phyloP scores from a whole-genome alignment of 148 eudicot genomes.

The Polygonum aviculare region DNA sequence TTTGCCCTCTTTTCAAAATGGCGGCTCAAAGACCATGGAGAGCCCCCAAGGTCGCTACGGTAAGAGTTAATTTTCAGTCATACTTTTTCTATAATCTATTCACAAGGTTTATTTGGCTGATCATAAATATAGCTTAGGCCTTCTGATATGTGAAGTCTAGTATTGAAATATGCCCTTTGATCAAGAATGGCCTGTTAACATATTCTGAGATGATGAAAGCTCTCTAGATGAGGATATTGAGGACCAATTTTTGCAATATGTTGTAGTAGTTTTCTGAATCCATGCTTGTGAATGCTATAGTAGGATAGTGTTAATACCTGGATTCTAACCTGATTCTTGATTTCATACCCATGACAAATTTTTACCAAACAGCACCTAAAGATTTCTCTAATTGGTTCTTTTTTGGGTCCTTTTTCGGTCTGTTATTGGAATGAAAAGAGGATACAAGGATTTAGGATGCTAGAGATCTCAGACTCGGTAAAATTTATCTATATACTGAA shows the following conservation, averaged over 20 bases:
- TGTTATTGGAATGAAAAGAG: neutral
- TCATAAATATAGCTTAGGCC: neutral
- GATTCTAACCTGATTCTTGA: neutral
- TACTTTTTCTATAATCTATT: neutral
- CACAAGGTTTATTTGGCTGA: neutral
- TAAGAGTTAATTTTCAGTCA: constrained; percentile 19
- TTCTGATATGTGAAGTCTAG: neutral
- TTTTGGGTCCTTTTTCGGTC: neutral
- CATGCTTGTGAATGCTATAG: neutral
- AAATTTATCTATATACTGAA: neutral
- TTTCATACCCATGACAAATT: neutral
- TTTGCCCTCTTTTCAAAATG: neutral
- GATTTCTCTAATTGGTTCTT: neutral
- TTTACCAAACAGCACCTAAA: neutral
- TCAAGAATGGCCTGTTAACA: neutral
- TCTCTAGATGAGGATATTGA: neutral
- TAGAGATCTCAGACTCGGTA: neutral
- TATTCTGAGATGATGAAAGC: neutral
- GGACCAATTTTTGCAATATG: neutral
- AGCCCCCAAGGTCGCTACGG: constrained; percentile 64
- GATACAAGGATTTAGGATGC: neutral
- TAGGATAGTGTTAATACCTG: neutral
- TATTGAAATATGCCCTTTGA: neutral
- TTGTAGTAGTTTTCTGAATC: neutral
- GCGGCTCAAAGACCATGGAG: constrained; percentile 56